Evolutionary conservation across 495 filamentous ascomycete genomes (phyloP).

Genomic region (Aspergillus sclerotioniger): DNA sequence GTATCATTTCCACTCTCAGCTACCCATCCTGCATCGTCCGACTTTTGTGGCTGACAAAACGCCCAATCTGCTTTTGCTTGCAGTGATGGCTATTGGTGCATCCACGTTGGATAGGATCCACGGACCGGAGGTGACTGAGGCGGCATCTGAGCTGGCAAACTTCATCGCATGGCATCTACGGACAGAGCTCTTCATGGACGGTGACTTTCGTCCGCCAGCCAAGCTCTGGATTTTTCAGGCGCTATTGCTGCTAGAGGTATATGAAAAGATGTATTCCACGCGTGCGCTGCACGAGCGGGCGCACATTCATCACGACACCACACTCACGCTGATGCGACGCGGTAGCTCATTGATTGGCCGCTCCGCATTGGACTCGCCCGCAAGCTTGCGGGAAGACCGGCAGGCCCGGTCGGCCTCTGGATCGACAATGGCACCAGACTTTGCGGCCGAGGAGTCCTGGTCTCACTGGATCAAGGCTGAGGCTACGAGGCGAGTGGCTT

Average conservation of each 20-base stretch:
- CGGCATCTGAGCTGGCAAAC: constrained; percentile 73
- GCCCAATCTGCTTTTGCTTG: constrained; percentile 79
- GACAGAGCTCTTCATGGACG: constrained; percentile 89
- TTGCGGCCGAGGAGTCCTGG: constrained; percentile 87
- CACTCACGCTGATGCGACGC: constrained; percentile 90
- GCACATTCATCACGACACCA: constrained; percentile 96
- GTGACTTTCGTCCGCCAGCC: constrained; percentile 88
- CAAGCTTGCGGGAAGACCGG: constrained; percentile 69
- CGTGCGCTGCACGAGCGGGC: constrained; percentile 89
- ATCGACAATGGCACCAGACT: constrained; percentile 58
- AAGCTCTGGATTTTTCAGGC: constrained; percentile 99
- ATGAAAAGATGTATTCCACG: constrained; percentile 96
- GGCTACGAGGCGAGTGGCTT: constrained; percentile 83
- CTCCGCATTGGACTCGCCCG: constrained; percentile 82
- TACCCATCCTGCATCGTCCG: constrained; percentile 91
- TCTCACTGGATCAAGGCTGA: constrained; percentile 96
- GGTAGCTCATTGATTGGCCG: constrained; percentile 91
- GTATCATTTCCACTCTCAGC: constrained; percentile 90
- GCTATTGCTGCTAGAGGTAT: constrained; percentile 82
- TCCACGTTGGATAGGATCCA: constrained; percentile 82
- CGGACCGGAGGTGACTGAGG: constrained; percentile 66
- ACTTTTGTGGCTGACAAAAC: constrained; percentile 88
- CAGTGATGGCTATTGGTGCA: constrained; percentile 93
- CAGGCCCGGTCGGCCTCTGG: constrained; percentile 48
- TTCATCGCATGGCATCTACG: constrained; percentile 89